A percentile compares a stretch with the other conserved stretches of the same genome.
phyloP scores from a whole-genome alignment of 495 filamentous ascomycete genomes.

The Penicillium macrosclerotiorum region DNA sequence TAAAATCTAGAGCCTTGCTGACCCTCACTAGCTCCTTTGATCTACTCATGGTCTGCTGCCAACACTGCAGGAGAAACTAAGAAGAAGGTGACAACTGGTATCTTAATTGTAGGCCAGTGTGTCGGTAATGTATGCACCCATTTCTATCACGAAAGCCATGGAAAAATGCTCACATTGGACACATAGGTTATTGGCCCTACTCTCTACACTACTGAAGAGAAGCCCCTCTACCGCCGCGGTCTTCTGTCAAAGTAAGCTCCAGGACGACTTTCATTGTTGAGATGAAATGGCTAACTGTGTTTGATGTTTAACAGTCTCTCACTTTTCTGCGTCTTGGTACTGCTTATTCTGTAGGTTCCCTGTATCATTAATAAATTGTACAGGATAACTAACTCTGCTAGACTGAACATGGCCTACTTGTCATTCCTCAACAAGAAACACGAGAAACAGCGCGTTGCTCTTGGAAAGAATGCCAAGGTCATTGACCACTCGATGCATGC shows the following conservation, averaged over 20 bases:
- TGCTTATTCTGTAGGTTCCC: constrained; percentile 40
- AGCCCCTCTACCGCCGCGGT: constrained; percentile 52
- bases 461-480: constrained; percentile 50
- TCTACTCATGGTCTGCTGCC: constrained; percentile 61
- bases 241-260: constrained; percentile 47
- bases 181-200: constrained; percentile 54
- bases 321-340: constrained; percentile 53
- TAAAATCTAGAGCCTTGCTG: constrained; percentile 20
- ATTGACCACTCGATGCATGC: constrained; percentile 38
- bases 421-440: constrained; percentile 51
- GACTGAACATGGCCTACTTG: constrained; percentile 44
- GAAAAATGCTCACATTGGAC: background rate
- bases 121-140: constrained; percentile 53
- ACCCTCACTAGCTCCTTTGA: constrained; percentile 49
- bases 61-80: constrained; percentile 67
- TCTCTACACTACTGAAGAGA: constrained; percentile 55
- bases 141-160: background rate
- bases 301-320: constrained; percentile 40
- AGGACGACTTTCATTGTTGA: background rate
- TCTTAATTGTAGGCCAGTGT: constrained; percentile 57
- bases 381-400: constrained; percentile 9
- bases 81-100: constrained; percentile 56
- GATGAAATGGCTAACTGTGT: constrained; percentile 6
- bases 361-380: background rate
- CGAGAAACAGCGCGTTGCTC: constrained; percentile 40